phyloP scores from a whole-genome alignment of 1,139 yeast genomes.

The Wickerhamomyces sp. region DNA sequence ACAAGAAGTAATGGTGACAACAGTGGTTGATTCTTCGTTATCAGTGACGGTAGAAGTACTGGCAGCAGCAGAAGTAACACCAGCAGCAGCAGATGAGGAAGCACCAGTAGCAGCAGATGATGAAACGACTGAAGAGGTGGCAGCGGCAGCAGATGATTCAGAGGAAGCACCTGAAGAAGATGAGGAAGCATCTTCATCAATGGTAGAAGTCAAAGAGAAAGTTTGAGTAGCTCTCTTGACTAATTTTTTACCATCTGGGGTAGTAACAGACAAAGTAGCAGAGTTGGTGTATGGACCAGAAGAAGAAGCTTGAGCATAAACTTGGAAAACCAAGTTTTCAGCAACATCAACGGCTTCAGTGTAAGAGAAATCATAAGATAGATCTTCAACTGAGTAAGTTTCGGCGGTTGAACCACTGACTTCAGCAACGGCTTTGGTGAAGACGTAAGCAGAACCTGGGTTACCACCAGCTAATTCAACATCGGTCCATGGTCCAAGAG shows the following conservation, averaged over 20 bases:
- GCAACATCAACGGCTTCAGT: slow-evolving; percentile 2
- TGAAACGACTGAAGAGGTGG: neutral
- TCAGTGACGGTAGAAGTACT: slow-evolving; percentile 9
- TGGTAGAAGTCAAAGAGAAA: slow-evolving; percentile 8
- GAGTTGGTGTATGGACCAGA: slow-evolving; percentile 16
- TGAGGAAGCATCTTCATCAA: slow-evolving; percentile 7
- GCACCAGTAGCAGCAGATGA: slow-evolving; percentile 2
- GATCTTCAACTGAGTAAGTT: slow-evolving; percentile 5
- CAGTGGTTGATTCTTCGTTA: slow-evolving; percentile 6
- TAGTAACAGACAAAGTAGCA: slow-evolving; percentile 14
- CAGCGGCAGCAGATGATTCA: neutral
- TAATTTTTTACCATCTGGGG: slow-evolving; percentile 19
- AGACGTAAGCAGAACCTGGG: slow-evolving; percentile 16
- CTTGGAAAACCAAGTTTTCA: slow-evolving; percentile 3
- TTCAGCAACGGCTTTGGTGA: slow-evolving; percentile 11
- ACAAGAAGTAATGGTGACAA: slow-evolving; percentile 8
- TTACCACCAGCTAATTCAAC: slow-evolving; percentile 15
- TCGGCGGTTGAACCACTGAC: slow-evolving; percentile 18
- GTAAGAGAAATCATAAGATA: slow-evolving; percentile 13
- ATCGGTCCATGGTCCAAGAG: slow-evolving; percentile 18
- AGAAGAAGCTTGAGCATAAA: slow-evolving; percentile 14
- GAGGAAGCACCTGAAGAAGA: slow-evolving; percentile 7
- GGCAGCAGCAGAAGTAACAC: slow-evolving; percentile 5
- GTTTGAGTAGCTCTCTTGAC: slow-evolving; percentile 16
- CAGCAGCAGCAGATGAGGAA: slow-evolving; percentile 5